A percentile compares a stretch with the other conserved stretches of the same genome.
Evolutionary conservation across 2,329 filamentous ascomycete genomes (phyloP).

Genomic region (Calonectria naviculata): DNA sequence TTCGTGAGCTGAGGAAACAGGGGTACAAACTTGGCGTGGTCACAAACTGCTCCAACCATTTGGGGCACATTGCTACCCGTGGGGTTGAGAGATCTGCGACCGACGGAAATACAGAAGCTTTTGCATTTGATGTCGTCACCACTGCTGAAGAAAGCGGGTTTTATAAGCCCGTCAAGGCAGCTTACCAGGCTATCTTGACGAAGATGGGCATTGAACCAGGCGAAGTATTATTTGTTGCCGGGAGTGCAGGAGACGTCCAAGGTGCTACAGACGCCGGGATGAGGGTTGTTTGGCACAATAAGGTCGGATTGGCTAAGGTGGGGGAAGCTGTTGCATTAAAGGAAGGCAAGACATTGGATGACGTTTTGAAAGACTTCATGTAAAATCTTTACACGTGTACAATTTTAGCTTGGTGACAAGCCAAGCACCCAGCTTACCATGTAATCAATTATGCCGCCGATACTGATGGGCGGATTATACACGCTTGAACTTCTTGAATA

Average conservation of each 20-base stretch:
- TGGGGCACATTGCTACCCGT: slow-evolving; percentile 40
- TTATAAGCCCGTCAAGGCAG: slow-evolving; percentile 49
- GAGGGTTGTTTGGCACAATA: slow-evolving; percentile 53
- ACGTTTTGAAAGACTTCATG: background rate
- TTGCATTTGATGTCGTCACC: slow-evolving; percentile 46
- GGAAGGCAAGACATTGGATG: background rate
- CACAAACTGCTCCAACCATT: slow-evolving; percentile 50
- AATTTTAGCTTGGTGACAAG: too few species aligned
- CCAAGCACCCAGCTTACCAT: too few species aligned
- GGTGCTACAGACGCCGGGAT: slow-evolving; percentile 51
- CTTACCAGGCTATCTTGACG: slow-evolving; percentile 46
- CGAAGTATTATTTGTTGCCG: slow-evolving; percentile 50
- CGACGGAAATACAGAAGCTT: slow-evolving; percentile 16
- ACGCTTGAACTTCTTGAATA: too few species aligned
- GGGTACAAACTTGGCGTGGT: slow-evolving; percentile 50
- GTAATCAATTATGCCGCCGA: too few species aligned
- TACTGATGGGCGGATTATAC: too few species aligned
- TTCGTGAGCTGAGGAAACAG: slow-evolving; percentile 32
- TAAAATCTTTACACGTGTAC: background rate
- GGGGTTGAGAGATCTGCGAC: slow-evolving; percentile 10
- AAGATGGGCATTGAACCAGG: slow-evolving; percentile 37
- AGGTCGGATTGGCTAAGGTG: slow-evolving; percentile 39
- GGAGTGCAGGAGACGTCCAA: slow-evolving; percentile 52
- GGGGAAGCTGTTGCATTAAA: slow-evolving; percentile 32
- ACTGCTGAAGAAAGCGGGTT: slow-evolving; percentile 53